phyloP scores from a whole-genome alignment of 306 rosid species.

The Gastrolobium villosum region DNA sequence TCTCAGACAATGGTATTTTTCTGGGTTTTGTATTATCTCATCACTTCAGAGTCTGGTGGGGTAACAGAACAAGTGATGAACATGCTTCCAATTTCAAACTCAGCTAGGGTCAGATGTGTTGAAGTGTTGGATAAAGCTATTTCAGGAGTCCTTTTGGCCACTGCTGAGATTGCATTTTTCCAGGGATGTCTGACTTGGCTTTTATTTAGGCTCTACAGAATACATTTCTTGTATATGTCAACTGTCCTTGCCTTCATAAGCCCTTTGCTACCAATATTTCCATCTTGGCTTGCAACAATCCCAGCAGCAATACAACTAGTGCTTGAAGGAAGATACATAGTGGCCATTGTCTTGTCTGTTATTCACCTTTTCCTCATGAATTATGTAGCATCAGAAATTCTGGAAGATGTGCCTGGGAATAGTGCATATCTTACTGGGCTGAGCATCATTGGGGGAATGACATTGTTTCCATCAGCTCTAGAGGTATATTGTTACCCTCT shows the following conservation, averaged over 20 bases:
- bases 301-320: conserved; percentile 77
- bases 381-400: conserved; percentile 73
- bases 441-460: conserved; percentile 91
- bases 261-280: conserved; percentile 76
- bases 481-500: conserved; percentile 62
- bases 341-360: conserved; percentile 59
- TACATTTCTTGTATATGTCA: conserved; percentile 86
- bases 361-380: conserved; percentile 79
- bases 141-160: conserved; percentile 85
- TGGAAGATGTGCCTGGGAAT: conserved; percentile 80
- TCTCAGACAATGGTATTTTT: conserved; percentile 83
- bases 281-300: conserved; percentile 75
- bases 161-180: conserved; percentile 82
- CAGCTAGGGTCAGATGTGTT: conserved; percentile 72
- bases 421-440: conserved; percentile 84
- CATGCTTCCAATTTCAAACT: conserved; percentile 75
- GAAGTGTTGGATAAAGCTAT: conserved; percentile 84
- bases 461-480: conserved; percentile 81
- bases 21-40: conserved; percentile 82
- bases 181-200: conserved; percentile 96
- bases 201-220: conserved; percentile 66
- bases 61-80: conserved; percentile 80
- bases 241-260: conserved; percentile 76
- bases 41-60: conserved; percentile 86
- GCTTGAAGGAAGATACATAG: conserved; percentile 77